These are phyloP conservation scores for Geotrichum fermentans DNA, from an alignment of 1,139 yeast species.

Conservation along the genomic window DNA sequence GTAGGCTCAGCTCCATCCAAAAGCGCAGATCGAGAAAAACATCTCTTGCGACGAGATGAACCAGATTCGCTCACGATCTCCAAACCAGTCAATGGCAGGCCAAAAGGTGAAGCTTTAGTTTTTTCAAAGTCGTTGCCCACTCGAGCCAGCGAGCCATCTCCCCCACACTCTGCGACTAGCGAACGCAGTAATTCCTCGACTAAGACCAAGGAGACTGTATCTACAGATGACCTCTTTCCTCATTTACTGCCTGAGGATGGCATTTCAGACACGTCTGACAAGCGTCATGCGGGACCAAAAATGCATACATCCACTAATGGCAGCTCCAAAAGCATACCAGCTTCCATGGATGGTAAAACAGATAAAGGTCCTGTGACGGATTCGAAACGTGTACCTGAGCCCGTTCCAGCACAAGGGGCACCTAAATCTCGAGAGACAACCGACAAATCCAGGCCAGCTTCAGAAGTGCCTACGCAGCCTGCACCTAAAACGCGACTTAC, in stretches of 20 bases:
- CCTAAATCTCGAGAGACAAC: not conserved
- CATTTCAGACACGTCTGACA: not conserved
- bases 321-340: too few relatives aligned
- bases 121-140: conserved; percentile 9
- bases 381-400: too few relatives aligned
- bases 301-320: too few relatives aligned
- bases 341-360: too few relatives aligned
- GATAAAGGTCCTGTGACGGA: too few relatives aligned
- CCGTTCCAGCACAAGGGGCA: not conserved
- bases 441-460: conserved; percentile 8
- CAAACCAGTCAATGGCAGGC: not conserved
- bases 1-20: not conserved
- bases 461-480: not conserved
- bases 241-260: conserved; percentile 17
- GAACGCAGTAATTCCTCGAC: not conserved
- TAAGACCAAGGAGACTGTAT: not conserved
- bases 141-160: not conserved
- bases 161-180: not conserved
- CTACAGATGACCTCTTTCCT: conserved; percentile 21
- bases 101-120: not conserved
- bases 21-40: conserved; percentile 10
- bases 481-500: not conserved
- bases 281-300: not conserved
- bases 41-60: not conserved
- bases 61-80: not conserved